phyloP scores from a whole-genome alignment of 2,329 filamentous ascomycete genomes.

The Penicillium aurantiogriseum region DNA sequence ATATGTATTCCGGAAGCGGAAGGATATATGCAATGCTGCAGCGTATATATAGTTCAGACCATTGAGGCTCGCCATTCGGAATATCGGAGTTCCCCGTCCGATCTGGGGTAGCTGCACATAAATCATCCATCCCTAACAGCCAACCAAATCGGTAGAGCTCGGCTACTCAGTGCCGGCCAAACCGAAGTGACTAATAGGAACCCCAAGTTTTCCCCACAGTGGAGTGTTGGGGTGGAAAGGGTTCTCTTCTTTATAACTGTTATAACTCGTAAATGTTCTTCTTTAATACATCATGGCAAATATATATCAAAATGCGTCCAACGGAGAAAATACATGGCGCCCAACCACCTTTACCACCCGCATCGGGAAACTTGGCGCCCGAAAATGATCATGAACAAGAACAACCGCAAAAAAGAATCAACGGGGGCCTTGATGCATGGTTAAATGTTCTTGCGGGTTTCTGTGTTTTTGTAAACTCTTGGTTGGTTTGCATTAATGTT shows the following conservation, averaged over 20 bases:
- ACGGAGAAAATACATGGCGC: conserved; percentile 10
- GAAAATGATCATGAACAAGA: background rate
- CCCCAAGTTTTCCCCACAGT: conserved; percentile 20
- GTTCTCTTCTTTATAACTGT: background rate
- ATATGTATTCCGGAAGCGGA: background rate
- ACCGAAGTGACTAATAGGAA: conserved; percentile 25
- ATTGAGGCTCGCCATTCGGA: background rate
- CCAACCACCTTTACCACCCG: background rate
- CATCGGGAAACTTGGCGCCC: background rate
- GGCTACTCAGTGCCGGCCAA: conserved; percentile 23
- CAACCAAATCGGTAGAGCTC: conserved; percentile 21
- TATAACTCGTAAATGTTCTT: background rate
- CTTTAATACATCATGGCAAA: conserved; percentile 1
- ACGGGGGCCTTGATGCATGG: conserved; percentile 32
- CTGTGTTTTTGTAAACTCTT: conserved; percentile 36
- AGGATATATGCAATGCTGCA: background rate
- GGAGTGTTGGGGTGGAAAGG: conserved; percentile 11
- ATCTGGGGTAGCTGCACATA: background rate
- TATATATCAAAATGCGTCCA: background rate
- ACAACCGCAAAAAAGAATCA: conserved; percentile 14
- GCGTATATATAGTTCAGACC: background rate
- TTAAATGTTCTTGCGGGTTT: conserved; percentile 32
- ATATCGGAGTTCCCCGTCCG: background rate
- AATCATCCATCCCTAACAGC: background rate
- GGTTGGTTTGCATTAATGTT: conserved; percentile 17